phyloP scores from a whole-genome alignment of 208 protist species.

The Crithidia bombi region DNA sequence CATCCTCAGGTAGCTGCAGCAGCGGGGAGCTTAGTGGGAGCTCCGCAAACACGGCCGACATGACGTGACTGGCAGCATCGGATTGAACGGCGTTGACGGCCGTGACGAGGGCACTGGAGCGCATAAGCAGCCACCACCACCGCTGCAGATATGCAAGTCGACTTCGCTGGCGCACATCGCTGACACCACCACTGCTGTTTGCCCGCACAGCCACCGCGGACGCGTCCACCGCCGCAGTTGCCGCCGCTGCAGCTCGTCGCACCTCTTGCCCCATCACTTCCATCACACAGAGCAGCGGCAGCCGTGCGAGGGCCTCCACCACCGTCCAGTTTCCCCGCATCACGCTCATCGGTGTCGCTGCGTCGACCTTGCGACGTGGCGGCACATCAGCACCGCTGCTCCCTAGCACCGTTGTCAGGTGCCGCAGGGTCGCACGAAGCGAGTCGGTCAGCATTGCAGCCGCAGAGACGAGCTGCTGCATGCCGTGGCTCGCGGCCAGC shows the following conservation, averaged over 20 bases:
- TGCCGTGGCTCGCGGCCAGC: constrained; percentile 24
- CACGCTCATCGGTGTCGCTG: constrained; percentile 5
- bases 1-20: constrained; percentile 12
- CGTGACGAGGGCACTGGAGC: constrained; percentile 34
- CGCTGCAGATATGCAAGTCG: constrained; percentile 20
- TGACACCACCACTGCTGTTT: constrained; percentile 4
- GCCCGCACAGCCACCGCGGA: not conserved
- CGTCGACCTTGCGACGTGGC: too few species aligned
- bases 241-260: constrained; percentile 3
- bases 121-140: constrained; percentile 51
- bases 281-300: constrained; percentile 25
- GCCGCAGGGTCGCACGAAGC: constrained; percentile 33
- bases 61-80: constrained; percentile 19
- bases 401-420: constrained; percentile 31
- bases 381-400: not conserved
- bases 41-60: constrained; percentile 19
- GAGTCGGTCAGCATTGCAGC: constrained; percentile 35
- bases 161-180: not conserved
- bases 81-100: constrained; percentile 34
- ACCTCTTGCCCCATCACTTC: constrained; percentile 23
- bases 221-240: not conserved
- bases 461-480: constrained; percentile 40
- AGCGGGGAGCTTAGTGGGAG: constrained; percentile 22
- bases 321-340: constrained; percentile 25
- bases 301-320: constrained; percentile 29